Base-by-base conservation (phyloP, 1,284 basidiomycete species). In the Ceraceosorus guamensis region DNA sequence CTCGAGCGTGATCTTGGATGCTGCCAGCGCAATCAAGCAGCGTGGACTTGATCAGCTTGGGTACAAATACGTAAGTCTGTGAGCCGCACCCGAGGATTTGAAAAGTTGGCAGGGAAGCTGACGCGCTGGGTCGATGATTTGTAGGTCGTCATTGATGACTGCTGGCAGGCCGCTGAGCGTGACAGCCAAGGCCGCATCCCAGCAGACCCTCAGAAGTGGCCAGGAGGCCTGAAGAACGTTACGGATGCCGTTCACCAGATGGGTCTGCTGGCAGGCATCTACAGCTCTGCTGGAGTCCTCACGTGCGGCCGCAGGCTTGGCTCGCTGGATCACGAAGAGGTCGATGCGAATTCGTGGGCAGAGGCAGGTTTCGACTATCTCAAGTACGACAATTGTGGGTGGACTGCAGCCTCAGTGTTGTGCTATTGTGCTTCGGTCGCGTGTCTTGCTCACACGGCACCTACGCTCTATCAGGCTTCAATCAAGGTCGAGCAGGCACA, bases 231-330 rank as follows among this genome's bases (percentile, higher is more conserved):
- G 54, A 78, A 80, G 54, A 67, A 62, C 14, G 63, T 82, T 7
- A 68, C 78, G 7, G 66, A 71, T 53, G 65, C 80, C 45, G 73
- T 82, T 6, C 79, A 81, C 59, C 67, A 61, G 6, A 56, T 81
- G 55, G 80, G 80, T 1, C 68, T 83, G 18, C 79, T 81, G 67
- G 79, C 79, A 51, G 81, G 81, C 0, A 81, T 82, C 31, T 82
- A 82, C 63, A 80, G 79, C 50, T 75, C 75, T 56, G 81, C 81
- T 2, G 81, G 81, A 60, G 77, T 71, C 76, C 77, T 63, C 31
- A 50, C 53, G 13, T 66, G 59, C 35, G 51, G 57, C 55, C 77
- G 78, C 11, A 31, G 52, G 4, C 45, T 79, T 39, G 81, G 80
- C 13, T 81, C 80, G 4, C 70, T 82, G 2, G 80, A 78, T 18